A percentile compares a stretch with the other conserved stretches of the same genome.
These are phyloP conservation scores for Didymella pomorum DNA, from an alignment of 2,329 filamentous ascomycete species.

Conservation along the genomic window DNA sequence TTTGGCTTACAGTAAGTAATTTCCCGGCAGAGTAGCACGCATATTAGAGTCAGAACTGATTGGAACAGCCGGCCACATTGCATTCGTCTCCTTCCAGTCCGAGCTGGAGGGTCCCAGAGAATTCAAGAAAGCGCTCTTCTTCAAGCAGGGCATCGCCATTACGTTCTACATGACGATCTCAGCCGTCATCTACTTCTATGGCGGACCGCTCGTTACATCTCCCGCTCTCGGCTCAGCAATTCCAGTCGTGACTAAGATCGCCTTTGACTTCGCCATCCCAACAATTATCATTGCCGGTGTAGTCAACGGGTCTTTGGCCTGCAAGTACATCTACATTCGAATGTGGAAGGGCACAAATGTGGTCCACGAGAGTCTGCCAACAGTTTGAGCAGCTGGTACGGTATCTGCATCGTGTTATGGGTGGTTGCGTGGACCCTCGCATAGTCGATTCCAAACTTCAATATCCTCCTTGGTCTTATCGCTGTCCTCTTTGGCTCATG, in stretches of 20 bases:
- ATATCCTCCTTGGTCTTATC: slow-evolving; percentile 70
- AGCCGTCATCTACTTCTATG: slow-evolving; percentile 72
- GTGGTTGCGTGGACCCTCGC: slow-evolving; percentile 72
- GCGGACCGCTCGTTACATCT: slow-evolving; percentile 67
- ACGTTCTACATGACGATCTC: slow-evolving; percentile 71
- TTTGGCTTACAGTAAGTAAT: slow-evolving; percentile 68
- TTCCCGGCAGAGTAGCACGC: background rate
- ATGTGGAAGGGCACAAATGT: slow-evolving; percentile 66
- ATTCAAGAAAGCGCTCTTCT: slow-evolving; percentile 68
- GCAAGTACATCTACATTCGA: slow-evolving; percentile 71
- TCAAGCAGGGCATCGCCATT: slow-evolving; percentile 67
- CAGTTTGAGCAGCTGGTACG: slow-evolving; percentile 62
- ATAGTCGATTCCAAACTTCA: slow-evolving; percentile 74
- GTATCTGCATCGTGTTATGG: slow-evolving; percentile 65
- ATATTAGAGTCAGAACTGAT: background rate
- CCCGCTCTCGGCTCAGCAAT: slow-evolving; percentile 72
- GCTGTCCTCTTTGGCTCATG: slow-evolving; percentile 68
- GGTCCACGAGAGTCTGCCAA: slow-evolving; percentile 33
- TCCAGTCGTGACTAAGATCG: slow-evolving; percentile 65
- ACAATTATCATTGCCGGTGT: slow-evolving; percentile 77
- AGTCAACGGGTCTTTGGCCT: slow-evolving; percentile 72
- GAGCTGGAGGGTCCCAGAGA: slow-evolving; percentile 69
- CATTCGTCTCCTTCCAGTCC: slow-evolving; percentile 71
- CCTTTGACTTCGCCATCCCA: slow-evolving; percentile 73
- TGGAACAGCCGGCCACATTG: slow-evolving; percentile 64